Conservation (phyloP, 805 yeast species). For the Kuraishia piskuri region DNA sequence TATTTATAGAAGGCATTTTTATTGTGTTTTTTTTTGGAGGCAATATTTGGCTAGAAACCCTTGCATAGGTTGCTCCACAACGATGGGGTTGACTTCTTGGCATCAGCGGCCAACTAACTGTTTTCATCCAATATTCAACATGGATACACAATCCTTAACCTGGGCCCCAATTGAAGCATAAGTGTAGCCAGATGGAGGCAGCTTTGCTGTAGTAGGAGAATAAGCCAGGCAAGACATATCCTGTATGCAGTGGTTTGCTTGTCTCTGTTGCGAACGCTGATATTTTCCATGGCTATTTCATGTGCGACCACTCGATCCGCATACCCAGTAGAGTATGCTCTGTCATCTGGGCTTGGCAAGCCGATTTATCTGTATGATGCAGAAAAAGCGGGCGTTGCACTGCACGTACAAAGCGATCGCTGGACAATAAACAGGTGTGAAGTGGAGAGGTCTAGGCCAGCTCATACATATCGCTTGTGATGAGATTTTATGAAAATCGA, state of each 20-base stretch:
- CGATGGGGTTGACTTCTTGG: background rate
- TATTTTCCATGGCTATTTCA: background rate
- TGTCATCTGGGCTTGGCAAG: background rate
- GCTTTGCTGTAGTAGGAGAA: no score
- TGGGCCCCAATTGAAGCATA: no score
- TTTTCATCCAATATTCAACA: background rate
- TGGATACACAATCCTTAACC: background rate
- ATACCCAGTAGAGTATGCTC: background rate
- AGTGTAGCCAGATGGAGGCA: no score
- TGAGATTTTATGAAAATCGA: no score
- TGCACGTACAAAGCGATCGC: background rate
- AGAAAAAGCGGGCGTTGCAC: background rate
- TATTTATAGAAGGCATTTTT: background rate
- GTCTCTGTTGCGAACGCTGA: no score
- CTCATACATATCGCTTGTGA: no score
- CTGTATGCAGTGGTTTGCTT: no score
- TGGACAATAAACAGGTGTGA: no score
- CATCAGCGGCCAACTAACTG: background rate
- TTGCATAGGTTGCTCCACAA: background rate
- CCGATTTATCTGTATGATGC: background rate
- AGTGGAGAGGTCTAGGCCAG: no score
- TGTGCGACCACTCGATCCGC: background rate
- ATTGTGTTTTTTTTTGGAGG: background rate
- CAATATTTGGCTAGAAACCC: background rate
- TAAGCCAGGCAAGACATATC: no score